Conservation (phyloP, 257 asterid species). For the Anisodus acutangulus region DNA sequence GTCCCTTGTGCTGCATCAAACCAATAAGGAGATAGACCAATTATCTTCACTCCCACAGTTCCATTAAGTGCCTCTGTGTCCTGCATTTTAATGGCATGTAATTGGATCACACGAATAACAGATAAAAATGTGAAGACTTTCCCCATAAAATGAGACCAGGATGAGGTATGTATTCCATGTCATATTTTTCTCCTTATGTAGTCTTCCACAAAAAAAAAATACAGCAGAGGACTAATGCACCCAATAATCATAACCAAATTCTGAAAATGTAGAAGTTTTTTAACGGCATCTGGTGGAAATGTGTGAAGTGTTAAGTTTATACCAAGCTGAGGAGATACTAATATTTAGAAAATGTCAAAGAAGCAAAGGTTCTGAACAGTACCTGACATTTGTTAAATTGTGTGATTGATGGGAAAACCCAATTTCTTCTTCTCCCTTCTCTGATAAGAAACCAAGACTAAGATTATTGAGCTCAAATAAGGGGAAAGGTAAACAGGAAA, state of each 20-base stretch:
- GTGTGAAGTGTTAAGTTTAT: not conserved
- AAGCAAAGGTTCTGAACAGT: slow-evolving; percentile 30
- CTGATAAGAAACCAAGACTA: slow-evolving; percentile 50
- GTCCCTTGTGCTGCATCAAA: slow-evolving; percentile 84
- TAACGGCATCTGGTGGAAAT: not conserved
- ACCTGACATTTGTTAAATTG: slow-evolving; percentile 59
- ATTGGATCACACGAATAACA: not conserved
- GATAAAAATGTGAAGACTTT: not conserved
- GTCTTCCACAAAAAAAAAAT: not conserved
- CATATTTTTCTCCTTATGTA: not conserved
- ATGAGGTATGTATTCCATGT: not conserved
- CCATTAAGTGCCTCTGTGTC: slow-evolving; percentile 35
- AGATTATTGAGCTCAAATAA: slow-evolving; percentile 22
- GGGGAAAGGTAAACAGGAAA: slow-evolving; percentile 25
- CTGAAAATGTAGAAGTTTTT: not conserved
- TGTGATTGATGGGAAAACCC: slow-evolving; percentile 86
- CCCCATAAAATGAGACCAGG: not conserved
- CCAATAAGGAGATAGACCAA: slow-evolving; percentile 94
- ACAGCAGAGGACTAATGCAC: not conserved
- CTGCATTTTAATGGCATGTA: slow-evolving; percentile 45
- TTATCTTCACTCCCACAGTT: slow-evolving; percentile 68
- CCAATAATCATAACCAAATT: not conserved
- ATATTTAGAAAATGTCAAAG: not conserved
- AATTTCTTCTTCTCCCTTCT: slow-evolving; percentile 93
- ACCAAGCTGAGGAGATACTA: not conserved